Conservation (phyloP, 371 early-diverging fungal genomes). For the Rhizomucor miehei region DNA sequence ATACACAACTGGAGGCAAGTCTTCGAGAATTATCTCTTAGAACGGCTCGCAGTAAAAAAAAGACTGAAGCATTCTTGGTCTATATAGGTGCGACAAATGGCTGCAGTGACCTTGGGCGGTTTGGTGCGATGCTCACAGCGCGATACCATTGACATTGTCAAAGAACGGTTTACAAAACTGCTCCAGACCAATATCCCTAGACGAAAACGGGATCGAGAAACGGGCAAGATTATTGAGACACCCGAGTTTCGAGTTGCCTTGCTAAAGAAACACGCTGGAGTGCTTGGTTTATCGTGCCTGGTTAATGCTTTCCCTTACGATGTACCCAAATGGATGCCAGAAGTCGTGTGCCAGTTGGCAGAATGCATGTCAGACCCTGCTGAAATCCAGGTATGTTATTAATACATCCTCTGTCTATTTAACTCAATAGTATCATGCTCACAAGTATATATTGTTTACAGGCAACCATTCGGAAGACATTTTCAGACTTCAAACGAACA, state of each 20-base stretch:
- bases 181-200: slow-evolving; percentile 42
- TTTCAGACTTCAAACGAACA: slow-evolving; percentile 88
- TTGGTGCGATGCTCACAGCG: slow-evolving; percentile 84
- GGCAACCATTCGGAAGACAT: slow-evolving; percentile 81
- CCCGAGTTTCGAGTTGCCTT: slow-evolving; percentile 59
- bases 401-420: no score
- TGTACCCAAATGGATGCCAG: slow-evolving; percentile 90
- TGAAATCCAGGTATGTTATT: slow-evolving; percentile 66
- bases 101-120: slow-evolving; percentile 79
- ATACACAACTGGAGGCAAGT: slow-evolving; percentile 74
- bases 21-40: neutral
- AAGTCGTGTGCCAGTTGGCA: slow-evolving; percentile 70
- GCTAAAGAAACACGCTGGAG: slow-evolving; percentile 81
- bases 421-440: neutral
- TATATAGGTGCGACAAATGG: slow-evolving; percentile 74
- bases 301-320: slow-evolving; percentile 90
- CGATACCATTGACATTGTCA: slow-evolving; percentile 63
- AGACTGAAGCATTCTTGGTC: neutral
- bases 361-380: slow-evolving; percentile 82
- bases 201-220: slow-evolving; percentile 35
- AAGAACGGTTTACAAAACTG: slow-evolving; percentile 29
- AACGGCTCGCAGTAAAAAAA: no score
- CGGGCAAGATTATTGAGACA: slow-evolving; percentile 44
- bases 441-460: no score
- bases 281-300: slow-evolving; percentile 82